Evolutionary conservation across 2,329 filamentous ascomycete species (phyloP).

Genomic region (Beauveria varroae): DNA sequence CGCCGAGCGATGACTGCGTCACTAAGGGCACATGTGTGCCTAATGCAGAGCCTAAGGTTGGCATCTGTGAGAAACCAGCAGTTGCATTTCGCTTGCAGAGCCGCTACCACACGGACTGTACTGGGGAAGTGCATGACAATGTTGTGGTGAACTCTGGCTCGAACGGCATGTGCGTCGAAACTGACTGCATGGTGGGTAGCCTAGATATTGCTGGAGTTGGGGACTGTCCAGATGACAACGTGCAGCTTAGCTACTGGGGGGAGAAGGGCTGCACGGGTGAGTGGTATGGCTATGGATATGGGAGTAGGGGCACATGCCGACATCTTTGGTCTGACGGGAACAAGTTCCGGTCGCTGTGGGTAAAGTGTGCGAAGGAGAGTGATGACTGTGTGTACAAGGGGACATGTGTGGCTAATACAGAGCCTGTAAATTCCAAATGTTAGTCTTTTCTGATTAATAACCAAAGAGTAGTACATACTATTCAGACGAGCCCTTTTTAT

Average conservation of each 20-base stretch:
- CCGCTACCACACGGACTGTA: not conserved
- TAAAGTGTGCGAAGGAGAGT: not conserved
- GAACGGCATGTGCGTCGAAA: not conserved
- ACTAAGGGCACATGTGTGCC: not conserved
- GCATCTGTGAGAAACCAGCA: not conserved
- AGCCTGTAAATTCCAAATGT: conserved; percentile 22
- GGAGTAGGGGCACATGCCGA: not conserved
- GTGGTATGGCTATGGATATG: conserved; percentile 1
- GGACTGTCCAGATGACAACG: not conserved
- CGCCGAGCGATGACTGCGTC: not conserved
- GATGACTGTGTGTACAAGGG: conserved; percentile 16
- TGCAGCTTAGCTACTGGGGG: not conserved
- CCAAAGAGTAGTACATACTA: no score
- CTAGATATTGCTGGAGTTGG: not conserved
- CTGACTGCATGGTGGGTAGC: not conserved
- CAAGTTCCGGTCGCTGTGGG: not conserved
- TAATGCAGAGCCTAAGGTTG: not conserved
- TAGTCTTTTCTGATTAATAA: not conserved
- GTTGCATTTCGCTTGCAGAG: not conserved
- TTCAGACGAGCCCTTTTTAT: not conserved
- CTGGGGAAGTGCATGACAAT: not conserved
- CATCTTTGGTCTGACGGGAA: not conserved
- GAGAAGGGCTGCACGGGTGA: not conserved
- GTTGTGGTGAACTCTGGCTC: not conserved
- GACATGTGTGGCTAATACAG: not conserved